Base-by-base conservation (phyloP, 768 basidiomycete species). In the Plicaturopsis crispa region DNA sequence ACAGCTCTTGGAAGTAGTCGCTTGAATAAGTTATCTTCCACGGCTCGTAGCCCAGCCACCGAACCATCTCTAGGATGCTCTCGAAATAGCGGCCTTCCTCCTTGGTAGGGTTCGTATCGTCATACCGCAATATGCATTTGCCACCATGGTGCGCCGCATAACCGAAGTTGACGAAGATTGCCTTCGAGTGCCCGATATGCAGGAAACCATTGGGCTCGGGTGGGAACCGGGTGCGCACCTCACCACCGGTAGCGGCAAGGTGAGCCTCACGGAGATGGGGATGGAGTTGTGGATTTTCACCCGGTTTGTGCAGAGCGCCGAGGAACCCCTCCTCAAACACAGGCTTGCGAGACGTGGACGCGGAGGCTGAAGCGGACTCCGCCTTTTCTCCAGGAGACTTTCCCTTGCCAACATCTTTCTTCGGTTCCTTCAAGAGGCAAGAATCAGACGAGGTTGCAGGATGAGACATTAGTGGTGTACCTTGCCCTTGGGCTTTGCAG, bases 11-110 rank as follows among this genome's bases (percentile, higher is more conserved):
- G 57, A 99, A 99, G 62, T 99, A 88, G 60, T 98, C 94, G 54
- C 91, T 96, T 34, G 94, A 97, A 62, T 98, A 98, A 4, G 96
- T 98, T 69, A 99, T 92, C 61, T 89, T 89, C 88, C 87, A 98
- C 3, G 96, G 96, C 57, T 98, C 94, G 52, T 78, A 99, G 1
- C 96, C 96, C 14, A 99, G 71, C 96, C 96, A 99, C 46, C 93
- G 73, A 24, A 98, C 75, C 51, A 84, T 89, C 63, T 97, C 93
- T 53, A 98, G 64, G 40, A 98, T 97, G 43, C 87, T 94, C 57
- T 94, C 93, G 49, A 98, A 98, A 60, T 96, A 99, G 47, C 78
- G 70, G 24, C 78, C 91, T 64, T 99, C 96, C 58, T 99, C 96
- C 41, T 91, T 91, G 62, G 96, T 92, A 0, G 96, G 96, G 59